phyloP scores from a whole-genome alignment of 768 basidiomycete species.

The Lactarius psammicola region DNA sequence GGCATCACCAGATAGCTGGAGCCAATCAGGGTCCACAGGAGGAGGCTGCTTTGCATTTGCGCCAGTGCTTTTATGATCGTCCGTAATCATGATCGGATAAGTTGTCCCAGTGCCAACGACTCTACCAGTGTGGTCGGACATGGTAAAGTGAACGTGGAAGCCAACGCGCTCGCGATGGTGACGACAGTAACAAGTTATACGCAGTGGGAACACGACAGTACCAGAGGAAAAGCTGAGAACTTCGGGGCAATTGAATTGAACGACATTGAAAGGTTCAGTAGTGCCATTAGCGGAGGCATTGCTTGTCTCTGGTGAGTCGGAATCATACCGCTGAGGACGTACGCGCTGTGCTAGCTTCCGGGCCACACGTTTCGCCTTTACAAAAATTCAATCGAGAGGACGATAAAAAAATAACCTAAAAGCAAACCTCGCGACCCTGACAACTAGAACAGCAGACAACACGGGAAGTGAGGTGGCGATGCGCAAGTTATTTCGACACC shows the following conservation, averaged over 20 bases:
- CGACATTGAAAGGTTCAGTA: constrained; percentile 78
- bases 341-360: constrained; percentile 86
- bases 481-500: constrained; percentile 76
- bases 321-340: constrained; percentile 72
- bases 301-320: constrained; percentile 56
- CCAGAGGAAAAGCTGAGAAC: constrained; percentile 86
- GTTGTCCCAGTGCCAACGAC: constrained; percentile 80
- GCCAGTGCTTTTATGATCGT: constrained; percentile 89
- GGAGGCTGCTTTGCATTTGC: constrained; percentile 32
- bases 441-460: constrained; percentile 88
- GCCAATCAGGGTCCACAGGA: constrained; percentile 47
- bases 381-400: constrained; percentile 21
- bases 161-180: constrained; percentile 98
- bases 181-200: constrained; percentile 97
- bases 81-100: constrained; percentile 96
- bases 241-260: constrained; percentile 94
- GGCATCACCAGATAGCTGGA: constrained; percentile 32
- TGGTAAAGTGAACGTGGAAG: constrained; percentile 84
- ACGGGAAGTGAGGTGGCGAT: constrained; percentile 68
- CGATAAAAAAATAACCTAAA: constrained; percentile 12
- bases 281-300: constrained; percentile 46
- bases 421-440: constrained; percentile 74
- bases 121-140: constrained; percentile 77
- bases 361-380: constrained; percentile 82
- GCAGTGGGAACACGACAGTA: constrained; percentile 83